These are phyloP conservation scores for Chaetomium olivaceum DNA, from an alignment of 2,329 filamentous ascomycete species.

Conservation along the genomic window DNA sequence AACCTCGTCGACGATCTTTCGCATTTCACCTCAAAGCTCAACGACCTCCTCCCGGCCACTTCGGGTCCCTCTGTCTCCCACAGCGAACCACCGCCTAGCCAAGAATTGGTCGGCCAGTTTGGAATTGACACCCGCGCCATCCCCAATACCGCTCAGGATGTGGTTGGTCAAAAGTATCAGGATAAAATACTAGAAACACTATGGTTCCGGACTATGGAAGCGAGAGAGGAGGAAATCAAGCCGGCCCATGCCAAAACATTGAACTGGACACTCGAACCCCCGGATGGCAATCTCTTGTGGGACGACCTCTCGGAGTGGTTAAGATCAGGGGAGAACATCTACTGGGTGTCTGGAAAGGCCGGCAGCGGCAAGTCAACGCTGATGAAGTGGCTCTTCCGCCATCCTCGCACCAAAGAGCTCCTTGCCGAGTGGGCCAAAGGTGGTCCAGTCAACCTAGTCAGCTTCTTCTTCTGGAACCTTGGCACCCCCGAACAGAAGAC, in stretches of 20 bases:
- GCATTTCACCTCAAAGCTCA: conserved; percentile 27
- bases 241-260: conserved; percentile 17
- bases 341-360: conserved; percentile 33
- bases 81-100: background rate
- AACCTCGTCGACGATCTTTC: conserved; percentile 22
- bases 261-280: conserved; percentile 10
- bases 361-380: conserved; percentile 36
- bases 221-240: conserved; percentile 13
- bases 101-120: background rate
- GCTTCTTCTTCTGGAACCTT: conserved; percentile 33
- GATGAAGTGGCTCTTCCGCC: conserved; percentile 33
- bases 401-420: conserved; percentile 12
- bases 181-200: conserved; percentile 14
- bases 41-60: conserved; percentile 8
- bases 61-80: background rate
- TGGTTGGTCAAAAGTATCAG: background rate
- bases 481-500: conserved; percentile 30
- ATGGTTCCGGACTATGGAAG: conserved; percentile 27
- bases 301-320: conserved; percentile 23
- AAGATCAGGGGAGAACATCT: conserved; percentile 8
- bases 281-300: conserved; percentile 2
- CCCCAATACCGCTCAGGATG: background rate
- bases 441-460: conserved; percentile 18
- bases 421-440: conserved; percentile 25
- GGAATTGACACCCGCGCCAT: background rate